These are phyloP conservation scores for Parasarocladium wereldwijsianum DNA, from an alignment of 2,329 filamentous ascomycete genomes.

Conservation along the genomic window DNA sequence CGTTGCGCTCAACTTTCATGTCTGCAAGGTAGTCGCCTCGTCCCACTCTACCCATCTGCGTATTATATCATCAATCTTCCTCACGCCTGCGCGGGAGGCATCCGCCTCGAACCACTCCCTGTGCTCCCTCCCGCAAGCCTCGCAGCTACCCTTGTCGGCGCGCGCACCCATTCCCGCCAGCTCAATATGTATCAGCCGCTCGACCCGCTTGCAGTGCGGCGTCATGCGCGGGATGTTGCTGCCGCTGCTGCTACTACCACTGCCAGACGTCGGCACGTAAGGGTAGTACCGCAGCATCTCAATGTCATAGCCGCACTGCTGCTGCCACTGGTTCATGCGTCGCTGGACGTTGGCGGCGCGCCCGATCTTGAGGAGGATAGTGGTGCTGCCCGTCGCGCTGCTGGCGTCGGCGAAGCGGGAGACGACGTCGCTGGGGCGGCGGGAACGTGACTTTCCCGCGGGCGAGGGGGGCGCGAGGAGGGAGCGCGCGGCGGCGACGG, in stretches of 20 bases:
- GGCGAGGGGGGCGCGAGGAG: conserved; percentile 38
- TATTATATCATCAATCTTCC: conserved; percentile 52
- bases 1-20: conserved; percentile 33
- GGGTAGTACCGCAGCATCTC: conserved; percentile 88
- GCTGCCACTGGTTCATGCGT: conserved; percentile 81
- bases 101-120: conserved; percentile 92
- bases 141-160: conserved; percentile 44
- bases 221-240: conserved; percentile 47
- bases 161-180: conserved; percentile 48
- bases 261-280: conserved; percentile 27
- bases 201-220: conserved; percentile 74
- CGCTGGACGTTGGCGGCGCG: conserved; percentile 72
- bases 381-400: conserved; percentile 27
- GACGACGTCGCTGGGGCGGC: conserved; percentile 40
- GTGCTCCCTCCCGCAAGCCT: conserved; percentile 70
- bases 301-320: conserved; percentile 81
- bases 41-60: conserved; percentile 77
- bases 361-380: conserved; percentile 54
- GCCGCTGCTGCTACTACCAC: conserved; percentile 9
- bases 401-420: conserved; percentile 28
- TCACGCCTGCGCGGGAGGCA: conserved; percentile 55
- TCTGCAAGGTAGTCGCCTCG: conserved; percentile 35
- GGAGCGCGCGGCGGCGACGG: conserved; percentile 43
- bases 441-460: conserved; percentile 18
- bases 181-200: conserved; percentile 82